Conservation (phyloP, 1,284 basidiomycete species). For the Ganoderma multipileum region DNA sequence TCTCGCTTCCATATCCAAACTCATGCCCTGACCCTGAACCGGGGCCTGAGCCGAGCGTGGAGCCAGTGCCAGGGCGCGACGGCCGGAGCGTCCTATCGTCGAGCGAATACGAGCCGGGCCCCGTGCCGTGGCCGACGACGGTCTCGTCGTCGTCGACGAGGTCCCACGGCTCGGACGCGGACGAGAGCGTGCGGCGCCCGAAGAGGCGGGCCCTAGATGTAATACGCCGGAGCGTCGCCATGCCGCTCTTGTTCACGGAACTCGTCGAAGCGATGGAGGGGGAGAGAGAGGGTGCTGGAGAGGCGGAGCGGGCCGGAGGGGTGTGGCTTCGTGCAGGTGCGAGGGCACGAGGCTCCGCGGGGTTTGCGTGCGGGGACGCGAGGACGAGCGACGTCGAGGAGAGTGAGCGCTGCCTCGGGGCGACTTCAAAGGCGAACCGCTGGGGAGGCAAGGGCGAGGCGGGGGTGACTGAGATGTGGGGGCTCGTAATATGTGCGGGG, state of each 20-base stretch:
- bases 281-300: slow-evolving; percentile 25
- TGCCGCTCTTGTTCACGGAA: slow-evolving; percentile 11
- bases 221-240: slow-evolving; percentile 24
- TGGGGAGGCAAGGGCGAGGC: slow-evolving; percentile 19
- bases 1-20: background rate
- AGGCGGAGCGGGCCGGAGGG: slow-evolving; percentile 14
- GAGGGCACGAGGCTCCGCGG: background rate
- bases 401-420: slow-evolving; percentile 11
- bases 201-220: slow-evolving; percentile 27
- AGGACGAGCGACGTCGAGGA: slow-evolving; percentile 25
- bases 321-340: background rate
- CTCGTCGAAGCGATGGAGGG: slow-evolving; percentile 20
- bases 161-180: slow-evolving; percentile 21
- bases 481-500: slow-evolving; percentile 26
- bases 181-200: slow-evolving; percentile 26
- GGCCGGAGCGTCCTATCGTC: slow-evolving; percentile 19
- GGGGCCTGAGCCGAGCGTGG: slow-evolving; percentile 9
- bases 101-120: slow-evolving; percentile 12
- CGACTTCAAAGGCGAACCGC: background rate
- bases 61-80: slow-evolving; percentile 12
- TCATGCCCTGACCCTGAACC: background rate
- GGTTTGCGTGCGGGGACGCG: slow-evolving; percentile 11
- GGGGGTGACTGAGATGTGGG: slow-evolving; percentile 29
- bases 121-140: slow-evolving; percentile 14
- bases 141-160: slow-evolving; percentile 22